A percentile compares a stretch with the other conserved stretches of the same genome.
These are phyloP conservation scores for Nissolia schottii DNA, from an alignment of 306 rosid genomes.

Conservation along the genomic window DNA sequence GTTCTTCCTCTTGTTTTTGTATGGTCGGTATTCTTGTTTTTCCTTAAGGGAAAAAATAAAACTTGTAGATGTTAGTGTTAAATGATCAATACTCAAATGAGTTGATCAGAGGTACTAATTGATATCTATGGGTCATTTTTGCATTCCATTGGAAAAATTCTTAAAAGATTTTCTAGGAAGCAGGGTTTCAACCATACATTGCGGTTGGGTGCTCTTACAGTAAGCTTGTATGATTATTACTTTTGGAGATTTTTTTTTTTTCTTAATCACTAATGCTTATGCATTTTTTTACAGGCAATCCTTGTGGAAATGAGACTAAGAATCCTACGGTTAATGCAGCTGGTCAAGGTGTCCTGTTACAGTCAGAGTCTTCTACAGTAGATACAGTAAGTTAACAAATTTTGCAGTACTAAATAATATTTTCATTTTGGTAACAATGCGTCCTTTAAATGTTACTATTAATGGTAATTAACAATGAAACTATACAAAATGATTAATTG, in stretches of 20 bases:
- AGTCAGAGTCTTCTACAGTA: conserved; percentile 37
- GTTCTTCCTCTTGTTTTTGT: conserved; percentile 8
- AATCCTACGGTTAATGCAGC: conserved; percentile 40
- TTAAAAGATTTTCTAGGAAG: conserved; percentile 21
- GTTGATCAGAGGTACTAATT: conserved; percentile 13
- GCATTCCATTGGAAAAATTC: conserved; percentile 21
- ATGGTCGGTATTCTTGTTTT: not conserved
- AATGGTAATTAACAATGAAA: too few relatives aligned
- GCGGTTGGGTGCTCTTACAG: conserved; percentile 33
- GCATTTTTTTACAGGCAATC: conserved; percentile 35
- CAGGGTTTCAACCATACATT: conserved; percentile 26
- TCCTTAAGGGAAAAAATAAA: not conserved
- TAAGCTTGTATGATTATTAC: conserved; percentile 30
- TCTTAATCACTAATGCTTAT: conserved; percentile 20
- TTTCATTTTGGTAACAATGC: too few relatives aligned
- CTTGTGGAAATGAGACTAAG: conserved; percentile 35
- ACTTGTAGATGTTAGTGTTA: not conserved
- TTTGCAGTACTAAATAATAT: too few relatives aligned
- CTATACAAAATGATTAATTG: too few relatives aligned
- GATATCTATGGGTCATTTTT: conserved; percentile 16
- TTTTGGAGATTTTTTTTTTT: not conserved
- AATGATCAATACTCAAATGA: not conserved
- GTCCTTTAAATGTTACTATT: too few relatives aligned
- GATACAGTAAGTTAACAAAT: conserved; percentile 46
- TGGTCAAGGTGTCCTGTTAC: conserved; percentile 28